Evolutionary conservation across 2,329 filamentous ascomycete genomes (phyloP), one percentile per base, ranked within the genome.

Genomic region (Ceratocystis huliohia): DNA sequence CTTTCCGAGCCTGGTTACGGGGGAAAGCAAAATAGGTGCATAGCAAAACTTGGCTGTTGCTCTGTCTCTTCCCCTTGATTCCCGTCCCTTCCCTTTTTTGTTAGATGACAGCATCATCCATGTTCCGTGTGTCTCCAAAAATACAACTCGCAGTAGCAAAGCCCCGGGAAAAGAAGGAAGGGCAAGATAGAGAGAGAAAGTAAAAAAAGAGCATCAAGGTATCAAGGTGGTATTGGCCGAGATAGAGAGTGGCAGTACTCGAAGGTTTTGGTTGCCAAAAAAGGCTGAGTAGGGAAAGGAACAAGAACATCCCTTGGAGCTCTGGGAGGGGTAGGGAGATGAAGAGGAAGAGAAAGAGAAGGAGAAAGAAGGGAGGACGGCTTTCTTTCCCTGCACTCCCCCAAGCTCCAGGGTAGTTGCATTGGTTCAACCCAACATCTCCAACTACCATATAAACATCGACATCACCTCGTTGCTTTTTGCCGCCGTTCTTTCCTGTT

Each of bases 61-160:
- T 30, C 46, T 50, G n/a, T 50, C 10, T 25, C 22, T 57, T 30
- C 22, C 28, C 22, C 53, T 30, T 28, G 53, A 30, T 30, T 57
- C 28, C 56, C 56, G 28, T 25, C 6, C 56, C n/a, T 37, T 37
- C 56, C 56, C 56, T n/a, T 41, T 37, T 41, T n/a, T 17, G 20
- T 53, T 37, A 30, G n/a, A 37, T 59, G 17, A 25, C 30, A 37
- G 56, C 56, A 33, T 59, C 28, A 59, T 59, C 56, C 56, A 59
- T 59, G 56, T 59, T 59, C 56, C 56, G 56, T 7, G 28, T 59
- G 56, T 59, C 56, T 59, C 56, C 56, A 59, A 59, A 59, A 59
- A 59, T 59, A 59, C 17, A 13, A 5, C 37, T 41, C 37, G 1
- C 13, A 41, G 37, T 15, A 15, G 4, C 37, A 59, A 59, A 25